phyloP scores from a whole-genome alignment of 2,329 filamentous ascomycete species.

The Nigrospora oryzae region DNA sequence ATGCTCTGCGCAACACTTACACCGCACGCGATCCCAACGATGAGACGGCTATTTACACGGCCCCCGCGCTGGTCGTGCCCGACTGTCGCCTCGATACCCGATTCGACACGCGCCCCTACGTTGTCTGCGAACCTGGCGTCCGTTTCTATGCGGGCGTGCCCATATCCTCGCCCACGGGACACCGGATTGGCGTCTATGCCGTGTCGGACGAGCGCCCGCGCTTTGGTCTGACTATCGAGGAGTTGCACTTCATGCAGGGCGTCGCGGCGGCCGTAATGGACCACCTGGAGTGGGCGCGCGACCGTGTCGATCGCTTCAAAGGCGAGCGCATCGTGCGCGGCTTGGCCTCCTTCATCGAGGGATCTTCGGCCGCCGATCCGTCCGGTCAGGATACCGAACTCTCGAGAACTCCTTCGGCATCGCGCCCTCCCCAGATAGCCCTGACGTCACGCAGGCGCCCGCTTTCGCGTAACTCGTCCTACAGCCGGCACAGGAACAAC shows the following conservation, averaged over 20 bases:
- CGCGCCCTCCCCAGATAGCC: no score
- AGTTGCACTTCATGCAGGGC: constrained; percentile 46
- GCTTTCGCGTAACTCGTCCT: no score
- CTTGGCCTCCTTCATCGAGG: constrained; percentile 45
- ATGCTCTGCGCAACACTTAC: constrained; percentile 13
- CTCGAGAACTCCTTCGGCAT: no score
- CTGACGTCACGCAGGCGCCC: no score
- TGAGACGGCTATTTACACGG: constrained; percentile 1
- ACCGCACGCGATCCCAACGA: constrained; percentile 14
- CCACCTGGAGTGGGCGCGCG: constrained; percentile 49
- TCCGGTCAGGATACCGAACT: not conserved
- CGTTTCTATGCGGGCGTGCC: constrained; percentile 42
- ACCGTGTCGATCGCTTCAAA: constrained; percentile 40
- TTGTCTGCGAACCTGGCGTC: constrained; percentile 19
- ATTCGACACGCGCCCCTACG: constrained; percentile 22
- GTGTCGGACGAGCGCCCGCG: constrained; percentile 50
- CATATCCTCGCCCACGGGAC: constrained; percentile 43
- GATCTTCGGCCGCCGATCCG: constrained; percentile 21
- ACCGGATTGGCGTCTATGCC: constrained; percentile 52
- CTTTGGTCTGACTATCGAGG: constrained; percentile 35
- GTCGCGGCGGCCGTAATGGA: constrained; percentile 49
- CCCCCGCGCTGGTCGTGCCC: constrained; percentile 18
- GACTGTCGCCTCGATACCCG: constrained; percentile 22
- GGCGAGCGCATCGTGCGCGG: constrained; percentile 46
- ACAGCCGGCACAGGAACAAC: no score